Base-by-base conservation (phyloP, 2,329 filamentous ascomycete species). In the Neocucurbitaria cava region DNA sequence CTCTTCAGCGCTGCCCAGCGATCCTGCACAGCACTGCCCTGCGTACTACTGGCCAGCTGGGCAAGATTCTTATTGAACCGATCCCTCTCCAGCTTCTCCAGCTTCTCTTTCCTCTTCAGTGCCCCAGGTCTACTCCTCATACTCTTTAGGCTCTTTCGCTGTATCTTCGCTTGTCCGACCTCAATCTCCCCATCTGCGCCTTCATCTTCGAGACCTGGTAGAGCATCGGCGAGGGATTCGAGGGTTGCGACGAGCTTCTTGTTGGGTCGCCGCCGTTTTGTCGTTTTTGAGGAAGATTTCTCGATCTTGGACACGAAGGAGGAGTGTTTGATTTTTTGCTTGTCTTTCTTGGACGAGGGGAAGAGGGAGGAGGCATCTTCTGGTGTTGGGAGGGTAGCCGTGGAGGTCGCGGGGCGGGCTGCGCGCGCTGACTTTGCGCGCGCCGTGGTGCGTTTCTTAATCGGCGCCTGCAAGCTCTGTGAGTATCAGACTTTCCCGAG, bases 21-120 rank as follows among this genome's bases (percentile, higher is more conserved):
- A 49, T 67, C 73, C 59, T 61, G 63, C 52, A 64, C 60, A 31
- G 61, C 69, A 28, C 59, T 48, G 18, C 58, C 51, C 31, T 57
- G 46, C 18, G 56, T 52, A 31, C 47, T 60, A 5, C 56, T 59
- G n/a, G 83, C 82, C 79, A 97, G 79, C 75, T 89, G 85, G 17
- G 90, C 93, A 83, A 98, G 82, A 72, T 92, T 97, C 71, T 83
- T 85, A 33, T 87, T 88, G 73, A 98, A 97, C 56, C 94, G 82
- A 74, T 92, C 87, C 79, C 90, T 89, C 83, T 98, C 94, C 54
- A 85, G 81, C 74, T 81, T 86, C 53, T 96, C 90, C 28, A 98
- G 71, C 76, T 84, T 88, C 77, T 92, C 90, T 78, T 92, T 95
- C 70, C 85, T 83, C 83, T 92, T 96, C 78, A 93, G 82, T 20